Evolutionary conservation across 768 basidiomycete species (phyloP).

Genomic region (Sarcodon sp.): DNA sequence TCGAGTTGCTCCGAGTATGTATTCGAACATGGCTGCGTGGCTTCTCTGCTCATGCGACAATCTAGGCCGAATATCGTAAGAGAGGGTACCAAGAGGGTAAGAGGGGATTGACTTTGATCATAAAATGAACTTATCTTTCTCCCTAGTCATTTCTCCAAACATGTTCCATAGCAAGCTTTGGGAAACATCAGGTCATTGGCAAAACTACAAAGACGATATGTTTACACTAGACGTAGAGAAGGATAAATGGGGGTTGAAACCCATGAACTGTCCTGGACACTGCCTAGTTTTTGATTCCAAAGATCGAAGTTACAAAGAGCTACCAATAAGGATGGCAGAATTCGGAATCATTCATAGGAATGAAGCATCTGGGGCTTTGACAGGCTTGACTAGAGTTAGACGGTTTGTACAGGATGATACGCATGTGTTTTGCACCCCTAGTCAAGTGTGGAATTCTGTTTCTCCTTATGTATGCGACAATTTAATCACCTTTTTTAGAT

Average conservation of each 20-base stretch:
- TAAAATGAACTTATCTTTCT: too few relatives aligned
- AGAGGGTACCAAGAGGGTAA: constrained; percentile 91
- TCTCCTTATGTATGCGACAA: not conserved
- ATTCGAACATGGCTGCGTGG: not conserved
- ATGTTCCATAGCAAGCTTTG: constrained; percentile 95
- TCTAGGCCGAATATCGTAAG: constrained; percentile 81
- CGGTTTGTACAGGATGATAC: constrained; percentile 98
- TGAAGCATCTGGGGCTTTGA: constrained; percentile 89
- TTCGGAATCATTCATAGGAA: constrained; percentile 97
- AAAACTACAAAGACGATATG: constrained; percentile 98
- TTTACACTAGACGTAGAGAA: constrained; percentile 91
- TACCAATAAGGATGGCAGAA: constrained; percentile 96
- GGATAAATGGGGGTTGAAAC: constrained; percentile 91
- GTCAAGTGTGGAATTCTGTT: constrained; percentile 39
- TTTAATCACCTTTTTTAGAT: constrained; percentile 33
- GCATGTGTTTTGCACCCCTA: constrained; percentile 95
- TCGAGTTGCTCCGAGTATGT: constrained; percentile 83
- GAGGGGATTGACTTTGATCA: constrained; percentile 4
- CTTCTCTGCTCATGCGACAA: not conserved
- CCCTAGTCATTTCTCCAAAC: constrained; percentile 88
- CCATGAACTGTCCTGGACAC: constrained; percentile 99
- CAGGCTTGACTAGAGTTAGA: constrained; percentile 85
- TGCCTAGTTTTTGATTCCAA: constrained; percentile 91
- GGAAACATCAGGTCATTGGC: constrained; percentile 98
- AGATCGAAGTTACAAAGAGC: constrained; percentile 88